These are phyloP conservation scores for Pseudogymnoascus verrucosus DNA, from an alignment of 2,329 filamentous ascomycete genomes.

Conservation along the genomic window DNA sequence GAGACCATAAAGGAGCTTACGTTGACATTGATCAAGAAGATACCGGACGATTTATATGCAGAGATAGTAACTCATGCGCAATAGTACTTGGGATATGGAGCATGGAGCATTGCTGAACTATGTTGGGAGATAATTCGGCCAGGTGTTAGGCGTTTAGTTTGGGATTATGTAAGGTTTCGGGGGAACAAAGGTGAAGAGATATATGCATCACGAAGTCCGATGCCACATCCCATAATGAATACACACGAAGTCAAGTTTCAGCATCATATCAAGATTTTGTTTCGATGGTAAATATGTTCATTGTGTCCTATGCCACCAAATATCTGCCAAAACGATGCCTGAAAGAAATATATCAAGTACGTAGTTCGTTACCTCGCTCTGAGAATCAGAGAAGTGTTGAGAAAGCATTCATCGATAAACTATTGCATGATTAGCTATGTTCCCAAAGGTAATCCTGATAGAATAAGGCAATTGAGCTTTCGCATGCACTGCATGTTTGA, in stretches of 20 bases:
- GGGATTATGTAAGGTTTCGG: background rate
- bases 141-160: background rate
- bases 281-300: background rate
- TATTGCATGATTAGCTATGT: constrained; percentile 5
- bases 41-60: constrained; percentile 82
- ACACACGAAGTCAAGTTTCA: background rate
- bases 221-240: background rate
- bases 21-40: constrained; percentile 78
- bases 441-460: background rate
- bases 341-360: background rate
- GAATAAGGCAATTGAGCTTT: constrained; percentile 2
- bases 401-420: background rate
- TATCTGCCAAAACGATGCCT: background rate
- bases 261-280: background rate
- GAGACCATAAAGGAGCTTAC: constrained; percentile 79
- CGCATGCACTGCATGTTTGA: constrained; percentile 10
- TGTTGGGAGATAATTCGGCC: background rate
- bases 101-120: background rate
- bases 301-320: background rate
- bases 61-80: constrained; percentile 85
- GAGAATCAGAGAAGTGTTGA: background rate
- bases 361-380: background rate
- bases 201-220: background rate
- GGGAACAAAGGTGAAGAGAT: background rate
- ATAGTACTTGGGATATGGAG: constrained; percentile 30